Base-by-base conservation (phyloP, 1,139 yeast species). In the Lodderomyces oxycetoniae region DNA sequence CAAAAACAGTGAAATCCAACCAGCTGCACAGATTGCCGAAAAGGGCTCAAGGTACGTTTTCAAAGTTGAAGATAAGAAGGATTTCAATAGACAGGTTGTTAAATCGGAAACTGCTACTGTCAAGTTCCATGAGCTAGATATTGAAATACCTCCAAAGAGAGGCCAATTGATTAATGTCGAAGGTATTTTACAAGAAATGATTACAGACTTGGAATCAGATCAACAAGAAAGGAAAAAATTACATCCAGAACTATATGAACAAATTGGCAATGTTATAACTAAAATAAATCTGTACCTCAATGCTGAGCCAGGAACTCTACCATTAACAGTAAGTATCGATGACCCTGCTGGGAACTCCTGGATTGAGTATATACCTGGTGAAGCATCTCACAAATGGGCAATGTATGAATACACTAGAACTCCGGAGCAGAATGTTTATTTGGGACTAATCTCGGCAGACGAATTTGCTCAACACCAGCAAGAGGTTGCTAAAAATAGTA, bases 291-390 rank as follows among this genome's bases (percentile, higher is more conserved):
- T 71, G 5, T 76, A 71, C 37, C 64, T 86, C 17, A 69, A 71
- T 17, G 91, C 87, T 38, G 79, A 79, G 38, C 74, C 74, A 36
- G 77, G 74, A 24, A 71, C 76, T 10, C 62, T 88, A 40, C 98
- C 98, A 2, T 55, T 91, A 43, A 85, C 95, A 0, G 73, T 93
- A 34, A 68, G 75, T 12, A 63, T 88, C 13, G 96, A 89, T 57
- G 99, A 91, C 60, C 97, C 98, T 22, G 77, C 96, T 1, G 99
- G 99, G 14, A 91, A 93, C 62, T 89, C 97, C 2, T 93, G 96
- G 95, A 80, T 93, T 37, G 96, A 88, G 55, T 88, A 74, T 53
- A 61, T 75, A 39, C 97, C 97, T 14, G 89, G 85, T 37, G 96
- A 89, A 55, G 73, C 95, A 9, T 67, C 84, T 35, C 95, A 87